Evolutionary conservation across 345 rosid genomes (phyloP), one percentile per base, ranked within the genome.

Genomic region (Physaria fendleri): DNA sequence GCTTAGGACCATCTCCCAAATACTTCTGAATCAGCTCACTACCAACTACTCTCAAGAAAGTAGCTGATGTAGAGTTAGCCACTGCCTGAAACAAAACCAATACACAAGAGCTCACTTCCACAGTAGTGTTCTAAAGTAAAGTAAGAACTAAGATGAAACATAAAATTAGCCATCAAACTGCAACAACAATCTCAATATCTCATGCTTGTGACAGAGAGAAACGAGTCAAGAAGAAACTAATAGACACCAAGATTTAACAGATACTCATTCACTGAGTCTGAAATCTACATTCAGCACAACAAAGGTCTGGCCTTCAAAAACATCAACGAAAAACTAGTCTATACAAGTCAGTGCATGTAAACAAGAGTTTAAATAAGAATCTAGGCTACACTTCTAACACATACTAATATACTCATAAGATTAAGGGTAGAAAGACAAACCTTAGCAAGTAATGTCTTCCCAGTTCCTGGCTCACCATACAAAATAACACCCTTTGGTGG

Each of bases 381-480:
- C 23, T 29, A 9, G 10, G 8, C n/a, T n/a, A 29, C 10, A 18
- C 32, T 28, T 35, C 0, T 43, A 13, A 20, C 33, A 42, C 6
- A n/a, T n/a, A n/a, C 14, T 6, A 18, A 18, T 40, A 35, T 3
- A 21, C 4, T 15, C n/a, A 20, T 1, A 43, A n/a, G n/a, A n/a
- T n/a, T n/a, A n/a, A n/a, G 55, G 51, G 13, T 35, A 18, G 45
- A 63, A 48, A 49, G 22, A 11, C 70, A 47, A 11, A 89, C 99
- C 96, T 93, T 93, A 8, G 99, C 99, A 44, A 93, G 97, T 57
- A 93, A 71, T 33, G 99, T 93, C 77, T 89, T 93, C 54, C 99
- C 99, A 15, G 99, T 93, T 21, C 99, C 99, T 37, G 97, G 99
- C 57, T 87, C 99, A 66, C 99, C 99, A 74, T 89, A 93, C 78